Evolutionary conservation across 331 rosid genomes (phyloP).

Genomic region (Erythrophleum ivorense): DNA sequence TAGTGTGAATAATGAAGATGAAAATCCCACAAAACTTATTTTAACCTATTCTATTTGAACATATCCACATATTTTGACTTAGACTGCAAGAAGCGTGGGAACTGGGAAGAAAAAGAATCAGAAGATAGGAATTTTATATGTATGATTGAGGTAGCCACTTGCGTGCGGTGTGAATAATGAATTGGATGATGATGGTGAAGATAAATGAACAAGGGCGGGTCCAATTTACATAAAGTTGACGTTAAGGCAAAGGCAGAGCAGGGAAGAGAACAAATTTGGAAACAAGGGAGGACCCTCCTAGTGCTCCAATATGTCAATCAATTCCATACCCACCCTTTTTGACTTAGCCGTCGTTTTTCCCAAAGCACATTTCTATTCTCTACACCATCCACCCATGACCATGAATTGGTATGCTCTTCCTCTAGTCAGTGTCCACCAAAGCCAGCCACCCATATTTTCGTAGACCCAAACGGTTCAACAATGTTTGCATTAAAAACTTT

Average conservation of each 20-base stretch:
- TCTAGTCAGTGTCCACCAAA: constrained; percentile 20
- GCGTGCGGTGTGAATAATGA: constrained; percentile 9
- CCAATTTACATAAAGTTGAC: constrained; percentile 44
- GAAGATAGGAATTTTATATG: neutral
- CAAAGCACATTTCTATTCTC: neutral
- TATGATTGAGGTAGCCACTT: constrained; percentile 15
- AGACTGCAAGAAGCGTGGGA: neutral
- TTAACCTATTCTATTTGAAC: neutral
- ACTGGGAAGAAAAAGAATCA: neutral
- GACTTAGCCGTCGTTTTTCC: constrained; percentile 51
- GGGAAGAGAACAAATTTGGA: constrained; percentile 24
- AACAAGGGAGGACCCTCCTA: constrained; percentile 36
- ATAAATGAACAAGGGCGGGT: constrained; percentile 8
- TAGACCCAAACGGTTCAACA: constrained; percentile 47
- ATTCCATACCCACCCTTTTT: constrained; percentile 63
- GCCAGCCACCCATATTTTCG: constrained; percentile 31
- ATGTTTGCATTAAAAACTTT: constrained; percentile 34
- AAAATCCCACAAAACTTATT: neutral
- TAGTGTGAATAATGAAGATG: neutral
- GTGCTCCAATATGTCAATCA: constrained; percentile 36
- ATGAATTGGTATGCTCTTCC: no score
- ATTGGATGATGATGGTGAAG: neutral
- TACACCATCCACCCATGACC: constrained; percentile 26
- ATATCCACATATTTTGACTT: neutral
- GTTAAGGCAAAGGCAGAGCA: constrained; percentile 54